phyloP scores from a whole-genome alignment of 176 grass and related monocot genomes.

The Themeda triandra region DNA sequence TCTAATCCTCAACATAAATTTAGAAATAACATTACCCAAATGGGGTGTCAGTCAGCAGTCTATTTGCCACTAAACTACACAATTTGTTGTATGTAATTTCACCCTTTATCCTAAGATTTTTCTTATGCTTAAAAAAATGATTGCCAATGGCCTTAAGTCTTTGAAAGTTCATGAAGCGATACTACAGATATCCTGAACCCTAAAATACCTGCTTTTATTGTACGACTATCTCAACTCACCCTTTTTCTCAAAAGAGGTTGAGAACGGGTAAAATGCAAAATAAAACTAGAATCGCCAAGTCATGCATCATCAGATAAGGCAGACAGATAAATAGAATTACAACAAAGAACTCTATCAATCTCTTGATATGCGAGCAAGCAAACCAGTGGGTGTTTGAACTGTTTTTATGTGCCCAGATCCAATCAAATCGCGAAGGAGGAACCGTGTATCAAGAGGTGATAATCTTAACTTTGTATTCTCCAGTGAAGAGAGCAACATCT shows the following conservation, averaged over 20 bases:
- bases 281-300: background rate
- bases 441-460: conserved; percentile 67
- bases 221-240: background rate
- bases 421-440: conserved; percentile 75
- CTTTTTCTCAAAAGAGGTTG: background rate
- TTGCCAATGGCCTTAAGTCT: background rate
- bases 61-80: background rate
- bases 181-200: background rate
- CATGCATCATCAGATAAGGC: background rate
- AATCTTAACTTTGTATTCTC: conserved; percentile 71
- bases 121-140: too few species aligned
- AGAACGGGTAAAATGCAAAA: background rate
- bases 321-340: background rate
- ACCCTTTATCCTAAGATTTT: background rate
- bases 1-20: too few species aligned
- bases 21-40: too few species aligned
- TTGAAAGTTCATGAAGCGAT: background rate
- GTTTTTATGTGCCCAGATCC: conserved; percentile 78
- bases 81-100: too few species aligned
- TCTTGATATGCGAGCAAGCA: conserved; percentile 68
- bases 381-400: conserved; percentile 59
- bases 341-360: conserved; percentile 28
- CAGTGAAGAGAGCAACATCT: conserved; percentile 66
- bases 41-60: background rate
- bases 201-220: background rate